Conservation (phyloP, 139 green algal species). For the Spirogloea muscicola region DNA sequence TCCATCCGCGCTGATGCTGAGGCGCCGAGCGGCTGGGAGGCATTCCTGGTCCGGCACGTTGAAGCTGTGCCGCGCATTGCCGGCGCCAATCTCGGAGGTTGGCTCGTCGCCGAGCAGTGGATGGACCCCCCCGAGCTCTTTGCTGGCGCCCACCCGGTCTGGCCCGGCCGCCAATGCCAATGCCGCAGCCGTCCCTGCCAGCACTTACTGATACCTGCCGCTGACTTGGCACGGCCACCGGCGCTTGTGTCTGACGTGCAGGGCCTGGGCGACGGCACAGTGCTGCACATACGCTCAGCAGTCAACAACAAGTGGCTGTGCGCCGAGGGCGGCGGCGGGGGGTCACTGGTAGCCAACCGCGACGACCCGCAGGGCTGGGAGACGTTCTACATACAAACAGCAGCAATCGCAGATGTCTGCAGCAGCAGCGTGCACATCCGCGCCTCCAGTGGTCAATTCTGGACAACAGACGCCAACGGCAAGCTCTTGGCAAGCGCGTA, state of each 20-base stretch:
- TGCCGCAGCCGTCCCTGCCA: too few relatives aligned
- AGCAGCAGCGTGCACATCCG: conserved; percentile 4
- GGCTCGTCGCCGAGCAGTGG: conserved; percentile 26
- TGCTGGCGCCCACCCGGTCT: conserved; percentile 18
- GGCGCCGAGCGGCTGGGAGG: neutral
- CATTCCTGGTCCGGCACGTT: conserved; percentile 8
- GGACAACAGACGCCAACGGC: conserved; percentile 5
- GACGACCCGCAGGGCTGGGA: conserved; percentile 10
- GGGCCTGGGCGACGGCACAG: too few relatives aligned
- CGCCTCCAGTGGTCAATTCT: conserved; percentile 24
- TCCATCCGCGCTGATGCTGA: neutral
- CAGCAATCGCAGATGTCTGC: too few relatives aligned
- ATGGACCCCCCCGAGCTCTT: conserved; percentile 29
- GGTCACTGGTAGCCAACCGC: conserved; percentile 17
- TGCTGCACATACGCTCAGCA: too few relatives aligned
- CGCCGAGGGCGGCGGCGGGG: too few relatives aligned
- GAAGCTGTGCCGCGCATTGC: conserved; percentile 13
- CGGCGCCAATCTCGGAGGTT: conserved; percentile 25
- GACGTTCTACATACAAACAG: conserved; percentile 13
- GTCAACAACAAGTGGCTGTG: too few relatives aligned
- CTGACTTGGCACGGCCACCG: too few relatives aligned
- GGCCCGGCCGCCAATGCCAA: too few relatives aligned
- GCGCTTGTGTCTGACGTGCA: too few relatives aligned
- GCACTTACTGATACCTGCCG: too few relatives aligned
- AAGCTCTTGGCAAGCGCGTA: too few relatives aligned